Evolutionary conservation across 1,284 basidiomycete genomes (phyloP), one percentile per base, ranked within the genome.

Genomic region (Agroathelia rolfsii): DNA sequence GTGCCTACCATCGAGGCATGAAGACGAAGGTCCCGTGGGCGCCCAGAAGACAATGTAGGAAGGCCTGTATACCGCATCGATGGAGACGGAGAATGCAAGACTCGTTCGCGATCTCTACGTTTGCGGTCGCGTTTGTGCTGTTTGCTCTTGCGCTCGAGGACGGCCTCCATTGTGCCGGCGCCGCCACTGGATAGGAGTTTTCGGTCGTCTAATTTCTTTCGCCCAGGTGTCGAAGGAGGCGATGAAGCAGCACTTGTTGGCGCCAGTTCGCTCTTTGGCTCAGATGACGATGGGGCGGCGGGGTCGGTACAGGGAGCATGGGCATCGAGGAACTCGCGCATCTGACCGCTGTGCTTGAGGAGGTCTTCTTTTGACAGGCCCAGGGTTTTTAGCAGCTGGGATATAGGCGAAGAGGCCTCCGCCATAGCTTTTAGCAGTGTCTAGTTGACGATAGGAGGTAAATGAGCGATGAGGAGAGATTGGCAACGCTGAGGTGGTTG

Each of bases 361-460:
- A 83, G 61, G 55, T 83, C 79, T 45, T 77, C 71, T 52, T 76
- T 68, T 42, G 78, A 80, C 46, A 83, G 63, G 28, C 80, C 80
- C 22, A 82, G 62, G 9, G 68, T 68, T 41, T 66, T 61, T 25
- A 83, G 59, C 16, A 83, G 65, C 43, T 74, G 69, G 28, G 74
- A 74, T 23, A 82, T 78, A 31, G 77, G 78, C 5, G 64, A 66
- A 20, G 50, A 31, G 0, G 55, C 54, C 34, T 49, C 53, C 41
- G 41, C 42, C 28, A n/a, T n/a, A n/a, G n/a, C n/a, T n/a, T n/a
- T n/a, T n/a, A n/a, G 23, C n/a, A n/a, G n/a, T n/a, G n/a, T n/a
- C n/a, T n/a, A n/a, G n/a, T n/a, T n/a, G n/a, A n/a, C n/a, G n/a
- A n/a, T n/a, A n/a, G n/a, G n/a, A n/a, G n/a, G n/a, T n/a, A n/a